These are phyloP conservation scores for Sporothrix luriei DNA, from an alignment of 2,329 filamentous ascomycete species.

Conservation along the genomic window DNA sequence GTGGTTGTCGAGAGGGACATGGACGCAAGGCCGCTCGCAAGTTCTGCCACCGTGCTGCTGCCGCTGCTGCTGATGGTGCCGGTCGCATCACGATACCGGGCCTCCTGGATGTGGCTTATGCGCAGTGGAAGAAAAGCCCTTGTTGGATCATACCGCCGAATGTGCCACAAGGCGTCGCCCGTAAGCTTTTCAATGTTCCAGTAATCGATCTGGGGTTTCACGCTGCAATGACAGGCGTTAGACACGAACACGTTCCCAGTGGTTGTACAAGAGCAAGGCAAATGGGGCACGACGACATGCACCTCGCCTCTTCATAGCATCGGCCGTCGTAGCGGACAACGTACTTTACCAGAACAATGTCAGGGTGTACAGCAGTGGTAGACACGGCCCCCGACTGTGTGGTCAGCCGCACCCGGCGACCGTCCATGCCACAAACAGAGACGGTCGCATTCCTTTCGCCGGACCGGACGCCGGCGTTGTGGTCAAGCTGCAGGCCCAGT, in stretches of 20 bases:
- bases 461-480: conserved; percentile 28
- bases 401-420: conserved; percentile 28
- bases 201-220: conserved; percentile 33
- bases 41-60: conserved; percentile 24
- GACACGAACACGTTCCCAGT: neutral
- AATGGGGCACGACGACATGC: neutral
- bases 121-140: conserved; percentile 32
- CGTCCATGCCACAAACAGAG: conserved; percentile 32
- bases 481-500: conserved; percentile 33
- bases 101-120: conserved; percentile 31
- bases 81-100: conserved; percentile 31
- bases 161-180: conserved; percentile 34
- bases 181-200: conserved; percentile 35
- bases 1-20: neutral
- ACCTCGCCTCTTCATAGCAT: neutral
- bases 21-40: conserved; percentile 30
- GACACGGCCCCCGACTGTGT: conserved; percentile 27
- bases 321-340: neutral
- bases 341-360: conserved; percentile 35
- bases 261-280: neutral
- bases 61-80: conserved; percentile 26
- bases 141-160: conserved; percentile 29
- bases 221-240: conserved; percentile 20
- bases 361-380: conserved; percentile 30
- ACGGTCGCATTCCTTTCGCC: conserved; percentile 29